A percentile compares a stretch with the other conserved stretches of the same genome.
phyloP scores from a whole-genome alignment of 129 eudicot genomes.

The Arctium lappa region DNA sequence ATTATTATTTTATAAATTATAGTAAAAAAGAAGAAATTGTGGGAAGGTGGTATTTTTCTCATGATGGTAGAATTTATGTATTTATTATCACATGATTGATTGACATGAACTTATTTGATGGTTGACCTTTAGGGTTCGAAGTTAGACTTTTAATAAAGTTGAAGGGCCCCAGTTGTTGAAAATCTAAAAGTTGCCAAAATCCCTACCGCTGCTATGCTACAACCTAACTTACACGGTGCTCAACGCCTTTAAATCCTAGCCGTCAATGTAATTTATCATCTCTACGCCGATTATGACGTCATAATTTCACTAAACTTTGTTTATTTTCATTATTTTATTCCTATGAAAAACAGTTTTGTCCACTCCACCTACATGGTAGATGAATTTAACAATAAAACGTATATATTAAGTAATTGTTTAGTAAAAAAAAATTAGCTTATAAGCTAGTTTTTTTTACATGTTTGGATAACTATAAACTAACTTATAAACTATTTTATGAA shows the following conservation, averaged over 20 bases:
- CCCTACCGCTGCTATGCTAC: slow-evolving; percentile 10
- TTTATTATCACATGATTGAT: slow-evolving; percentile 23
- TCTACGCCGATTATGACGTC: slow-evolving; percentile 1
- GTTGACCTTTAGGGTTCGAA: slow-evolving; percentile 24
- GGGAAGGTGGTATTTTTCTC: not conserved
- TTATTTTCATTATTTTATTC: too few relatives aligned
- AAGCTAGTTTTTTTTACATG: too few relatives aligned
- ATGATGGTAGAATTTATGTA: not conserved
- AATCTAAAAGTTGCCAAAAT: slow-evolving; percentile 9
- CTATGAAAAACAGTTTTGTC: too few relatives aligned
- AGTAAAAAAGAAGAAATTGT: too few relatives aligned
- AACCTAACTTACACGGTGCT: slow-evolving; percentile 21
- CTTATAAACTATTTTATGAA: too few relatives aligned
- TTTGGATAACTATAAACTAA: too few relatives aligned
- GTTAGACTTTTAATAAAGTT: slow-evolving; percentile 30
- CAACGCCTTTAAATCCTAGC: slow-evolving; percentile 25
- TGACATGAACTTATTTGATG: not conserved
- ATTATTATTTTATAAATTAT: too few relatives aligned
- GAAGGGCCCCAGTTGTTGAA: slow-evolving; percentile 31
- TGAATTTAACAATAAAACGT: too few relatives aligned
- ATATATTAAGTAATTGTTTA: too few relatives aligned
- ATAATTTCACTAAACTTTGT: not conserved
- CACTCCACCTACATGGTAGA: too few relatives aligned
- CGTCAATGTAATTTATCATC: slow-evolving; percentile 23
- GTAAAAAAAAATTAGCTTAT: too few relatives aligned